phyloP scores from a whole-genome alignment of 495 filamentous ascomycete genomes.

The Daldinia concentrica region DNA sequence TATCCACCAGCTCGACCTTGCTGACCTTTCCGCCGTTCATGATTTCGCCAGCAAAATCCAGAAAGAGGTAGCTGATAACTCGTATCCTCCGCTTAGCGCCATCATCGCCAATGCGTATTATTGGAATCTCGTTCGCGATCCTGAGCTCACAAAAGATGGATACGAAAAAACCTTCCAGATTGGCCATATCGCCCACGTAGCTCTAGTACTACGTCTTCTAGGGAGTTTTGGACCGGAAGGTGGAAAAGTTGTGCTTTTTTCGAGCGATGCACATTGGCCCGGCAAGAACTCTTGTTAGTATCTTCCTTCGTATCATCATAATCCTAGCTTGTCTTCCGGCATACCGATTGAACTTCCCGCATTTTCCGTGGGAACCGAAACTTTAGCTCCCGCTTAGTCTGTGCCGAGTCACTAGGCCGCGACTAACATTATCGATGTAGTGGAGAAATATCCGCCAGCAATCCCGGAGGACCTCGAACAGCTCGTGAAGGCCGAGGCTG shows the following conservation, averaged over 20 bases:
- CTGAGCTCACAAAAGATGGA: conserved; percentile 52
- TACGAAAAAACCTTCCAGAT: conserved; percentile 58
- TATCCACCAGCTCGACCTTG: conserved; percentile 53
- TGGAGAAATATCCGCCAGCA: conserved; percentile 46
- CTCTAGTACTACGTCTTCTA: conserved; percentile 54
- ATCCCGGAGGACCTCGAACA: conserved; percentile 38
- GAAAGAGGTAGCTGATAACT: conserved; percentile 40
- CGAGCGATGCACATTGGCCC: conserved; percentile 50
- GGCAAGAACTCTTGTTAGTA: conserved; percentile 43
- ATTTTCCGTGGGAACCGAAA: not conserved
- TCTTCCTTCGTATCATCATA: not conserved
- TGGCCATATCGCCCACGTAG: conserved; percentile 53
- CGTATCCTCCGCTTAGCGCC: conserved; percentile 47
- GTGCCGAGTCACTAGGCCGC: not conserved
- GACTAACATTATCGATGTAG: not conserved
- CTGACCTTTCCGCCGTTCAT: conserved; percentile 46
- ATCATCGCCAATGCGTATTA: conserved; percentile 58
- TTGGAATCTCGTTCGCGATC: conserved; percentile 49
- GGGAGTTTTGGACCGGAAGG: conserved; percentile 50
- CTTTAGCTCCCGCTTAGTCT: not conserved
- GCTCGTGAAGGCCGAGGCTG: conserved; percentile 25
- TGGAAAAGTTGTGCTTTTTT: conserved; percentile 51
- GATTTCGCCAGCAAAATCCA: conserved; percentile 43
- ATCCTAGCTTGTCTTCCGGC: not conserved
- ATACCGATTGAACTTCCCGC: conserved; percentile 3